phyloP scores from a whole-genome alignment of 2,329 filamentous ascomycete genomes.

The Xylariales sp. region DNA sequence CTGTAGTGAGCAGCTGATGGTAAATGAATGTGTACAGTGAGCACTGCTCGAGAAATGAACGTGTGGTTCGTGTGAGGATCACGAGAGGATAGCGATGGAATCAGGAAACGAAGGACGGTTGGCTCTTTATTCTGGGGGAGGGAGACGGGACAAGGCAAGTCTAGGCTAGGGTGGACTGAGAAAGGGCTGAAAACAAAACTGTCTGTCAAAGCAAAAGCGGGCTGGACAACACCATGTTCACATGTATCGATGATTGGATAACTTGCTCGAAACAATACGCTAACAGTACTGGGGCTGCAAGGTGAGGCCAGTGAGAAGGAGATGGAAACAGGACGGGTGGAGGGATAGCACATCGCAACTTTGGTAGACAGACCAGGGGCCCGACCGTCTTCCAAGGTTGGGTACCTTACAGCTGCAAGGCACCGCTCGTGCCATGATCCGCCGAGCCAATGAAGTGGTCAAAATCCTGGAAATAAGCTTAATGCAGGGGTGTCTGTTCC shows the following conservation, averaged over 20 bases:
- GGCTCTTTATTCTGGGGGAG: constrained; percentile 5
- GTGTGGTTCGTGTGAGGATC: constrained; percentile 11
- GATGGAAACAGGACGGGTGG: too few relatives aligned
- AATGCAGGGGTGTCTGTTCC: constrained; percentile 4
- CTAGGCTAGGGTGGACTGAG: constrained; percentile 1
- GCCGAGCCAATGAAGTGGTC: constrained; percentile 2
- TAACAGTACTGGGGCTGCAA: too few relatives aligned
- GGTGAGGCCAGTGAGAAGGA: too few relatives aligned
- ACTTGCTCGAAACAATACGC: too few relatives aligned
- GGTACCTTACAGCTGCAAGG: constrained; percentile 4
- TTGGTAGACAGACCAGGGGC: not conserved
- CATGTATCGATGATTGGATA: too few relatives aligned
- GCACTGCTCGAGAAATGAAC: constrained; percentile 30
- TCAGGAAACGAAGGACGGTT: constrained; percentile 2
- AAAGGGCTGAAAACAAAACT: constrained; percentile 3
- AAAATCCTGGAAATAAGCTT: constrained; percentile 1
- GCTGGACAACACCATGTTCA: too few relatives aligned
- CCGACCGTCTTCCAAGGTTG: not conserved
- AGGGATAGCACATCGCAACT: too few relatives aligned
- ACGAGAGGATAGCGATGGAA: constrained; percentile 2
- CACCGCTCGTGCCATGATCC: not conserved
- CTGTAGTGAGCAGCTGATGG: constrained; percentile 19
- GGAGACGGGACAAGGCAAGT: not conserved
- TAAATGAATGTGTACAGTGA: constrained; percentile 30
- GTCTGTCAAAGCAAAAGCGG: too few relatives aligned